Percentiles rank a stretch among this genome's conserved stretches.
Conservation (phyloP, 1,139 yeast species). For the Zhuliangozyma blackwelliae region DNA sequence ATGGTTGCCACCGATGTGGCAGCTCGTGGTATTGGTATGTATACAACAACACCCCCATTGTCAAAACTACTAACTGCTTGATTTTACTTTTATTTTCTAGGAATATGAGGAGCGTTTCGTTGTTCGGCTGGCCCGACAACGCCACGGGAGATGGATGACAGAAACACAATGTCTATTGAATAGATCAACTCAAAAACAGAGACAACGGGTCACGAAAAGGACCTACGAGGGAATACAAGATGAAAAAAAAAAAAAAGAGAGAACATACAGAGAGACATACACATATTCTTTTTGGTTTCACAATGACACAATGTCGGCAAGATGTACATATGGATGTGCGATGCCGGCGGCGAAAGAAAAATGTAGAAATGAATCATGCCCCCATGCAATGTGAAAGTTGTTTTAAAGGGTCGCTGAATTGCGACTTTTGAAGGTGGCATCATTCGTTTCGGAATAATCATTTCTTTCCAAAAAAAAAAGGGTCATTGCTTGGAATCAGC, state of each 20-base stretch:
- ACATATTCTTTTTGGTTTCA: constrained; percentile 1
- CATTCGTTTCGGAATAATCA: no score
- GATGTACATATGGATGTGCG: not conserved
- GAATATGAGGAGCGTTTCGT: no score
- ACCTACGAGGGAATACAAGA: not conserved
- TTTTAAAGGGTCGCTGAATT: no score
- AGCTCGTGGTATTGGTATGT: constrained; percentile 99
- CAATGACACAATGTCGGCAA: not conserved
- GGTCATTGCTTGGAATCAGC: not conserved
- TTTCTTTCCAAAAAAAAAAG: not conserved
- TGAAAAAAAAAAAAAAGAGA: not conserved
- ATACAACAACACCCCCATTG: constrained; percentile 14
- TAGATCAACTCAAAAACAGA: not conserved
- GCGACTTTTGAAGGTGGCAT: no score
- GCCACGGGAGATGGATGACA: not conserved
- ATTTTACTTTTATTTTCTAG: no score
- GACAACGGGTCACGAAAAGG: not conserved
- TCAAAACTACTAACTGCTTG: no score
- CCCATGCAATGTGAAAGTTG: no score
- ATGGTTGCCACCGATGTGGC: constrained; percentile 99
- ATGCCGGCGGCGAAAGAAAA: not conserved
- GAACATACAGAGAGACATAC: not conserved
- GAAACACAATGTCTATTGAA: not conserved
- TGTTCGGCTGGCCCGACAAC: not conserved
- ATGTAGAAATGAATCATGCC: no score